Conservation (phyloP, 495 filamentous ascomycete genomes). For the Clavariopsis aquatica region DNA sequence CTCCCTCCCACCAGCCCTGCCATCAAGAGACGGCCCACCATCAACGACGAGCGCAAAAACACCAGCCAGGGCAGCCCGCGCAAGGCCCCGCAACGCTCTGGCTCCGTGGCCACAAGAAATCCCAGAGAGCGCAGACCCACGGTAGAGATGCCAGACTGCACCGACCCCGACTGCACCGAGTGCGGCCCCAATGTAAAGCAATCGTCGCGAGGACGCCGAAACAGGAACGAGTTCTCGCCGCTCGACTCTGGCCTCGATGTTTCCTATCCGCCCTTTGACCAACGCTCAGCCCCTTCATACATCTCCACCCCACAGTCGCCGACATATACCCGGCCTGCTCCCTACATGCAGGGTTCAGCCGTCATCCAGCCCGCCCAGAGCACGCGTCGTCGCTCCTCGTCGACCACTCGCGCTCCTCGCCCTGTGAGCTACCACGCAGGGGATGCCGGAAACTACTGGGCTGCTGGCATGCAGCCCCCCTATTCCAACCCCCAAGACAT, state of each 20-base stretch:
- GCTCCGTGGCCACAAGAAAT: constrained; percentile 19
- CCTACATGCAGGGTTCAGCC: constrained; percentile 24
- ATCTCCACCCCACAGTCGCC: constrained; percentile 25
- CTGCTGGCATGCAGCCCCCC: constrained; percentile 5
- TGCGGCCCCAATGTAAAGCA: constrained; percentile 15
- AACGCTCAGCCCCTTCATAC: constrained; percentile 27
- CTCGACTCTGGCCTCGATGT: constrained; percentile 30
- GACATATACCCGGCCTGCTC: constrained; percentile 15
- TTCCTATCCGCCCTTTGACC: constrained; percentile 31
- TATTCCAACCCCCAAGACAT: constrained; percentile 16
- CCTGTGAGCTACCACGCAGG: constrained; percentile 33
- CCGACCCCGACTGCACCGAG: constrained; percentile 35
- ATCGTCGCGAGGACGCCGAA: constrained; percentile 5
- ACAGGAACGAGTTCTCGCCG: constrained; percentile 11
- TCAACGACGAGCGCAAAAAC: constrained; percentile 15
- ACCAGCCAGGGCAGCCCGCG: constrained; percentile 32
- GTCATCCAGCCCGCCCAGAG: constrained; percentile 30
- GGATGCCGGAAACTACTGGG: constrained; percentile 9
- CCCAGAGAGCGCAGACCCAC: constrained; percentile 10
- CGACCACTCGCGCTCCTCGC: constrained; percentile 15
- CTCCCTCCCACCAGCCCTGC: constrained; percentile 16
- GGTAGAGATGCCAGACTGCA: constrained; percentile 33
- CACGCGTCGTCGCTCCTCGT: constrained; percentile 27
- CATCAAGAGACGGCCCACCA: constrained; percentile 24
- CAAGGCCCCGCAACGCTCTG: constrained; percentile 26